Base-by-base conservation (phyloP, 2,329 filamentous ascomycete species). In the Phialemoniopsis sp. region DNA sequence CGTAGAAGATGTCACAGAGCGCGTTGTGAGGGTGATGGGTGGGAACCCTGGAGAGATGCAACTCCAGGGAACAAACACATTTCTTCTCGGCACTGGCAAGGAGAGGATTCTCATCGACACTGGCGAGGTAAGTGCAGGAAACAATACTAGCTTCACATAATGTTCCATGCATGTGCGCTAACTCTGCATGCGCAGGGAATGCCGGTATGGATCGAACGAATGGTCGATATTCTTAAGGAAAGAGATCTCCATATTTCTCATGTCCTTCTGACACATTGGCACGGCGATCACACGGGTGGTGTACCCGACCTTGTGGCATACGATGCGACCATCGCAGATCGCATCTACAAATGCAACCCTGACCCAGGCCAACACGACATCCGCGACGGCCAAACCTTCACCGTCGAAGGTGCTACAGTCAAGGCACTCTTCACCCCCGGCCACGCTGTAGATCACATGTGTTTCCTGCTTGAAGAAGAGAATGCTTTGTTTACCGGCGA, bases 401-500 rank as follows among this genome's bases (percentile, higher is more conserved):
- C 48, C 1, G 69, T 70, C 1, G 72, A 80, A 14, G 84, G 83
- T 3, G 82, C 73, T 2, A 89, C 81, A 1, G 57, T 94, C 37
- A 76, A 69, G 17, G 85, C 87, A 0, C 67, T 82, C 16, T 62
- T 74, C 48, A 71, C 68, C 5, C 76, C 73, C 3, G 76, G 91
- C 1, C 90, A 96, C 58, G 85, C 90, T 0, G 68, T 68, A 4
- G 90, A 96, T 55, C 91, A 96, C 58, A 84, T 90, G 72, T 79
- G 76, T 14, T 83, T 95, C 49, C 59, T 89, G 5, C 63, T 95
- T 5, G 75, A 82, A 34, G 87, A 94, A 74, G 73, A 95, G 53
- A 75, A 88, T 50, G 83, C 87, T 31, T 80, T 95, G 66, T 93
- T 95, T 59, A 94, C 89, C 0, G 89, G 85, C 7, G 89, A 95